Evolutionary conservation across 179 eudicot genomes (phyloP).

Genomic region (Heliamphora pulchella): DNA sequence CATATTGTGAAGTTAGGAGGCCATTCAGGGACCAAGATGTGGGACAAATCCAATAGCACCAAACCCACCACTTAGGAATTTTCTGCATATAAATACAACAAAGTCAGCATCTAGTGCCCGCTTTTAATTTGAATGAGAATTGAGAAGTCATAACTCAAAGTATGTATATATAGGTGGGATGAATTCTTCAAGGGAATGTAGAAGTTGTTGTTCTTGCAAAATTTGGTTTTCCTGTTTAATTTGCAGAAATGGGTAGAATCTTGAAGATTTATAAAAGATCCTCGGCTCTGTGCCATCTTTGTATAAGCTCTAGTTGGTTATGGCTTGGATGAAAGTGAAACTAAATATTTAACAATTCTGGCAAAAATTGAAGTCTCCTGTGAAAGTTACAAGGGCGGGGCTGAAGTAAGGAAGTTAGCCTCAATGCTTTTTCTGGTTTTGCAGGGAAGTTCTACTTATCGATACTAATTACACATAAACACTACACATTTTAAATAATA

Average conservation of each 20-base stretch:
- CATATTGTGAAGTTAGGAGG: slow-evolving; percentile 47
- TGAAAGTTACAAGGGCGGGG: not conserved
- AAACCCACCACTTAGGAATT: slow-evolving; percentile 55
- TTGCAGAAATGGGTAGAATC: not conserved
- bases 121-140: not conserved
- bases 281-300: not conserved
- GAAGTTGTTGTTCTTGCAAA: not conserved
- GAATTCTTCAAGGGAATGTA: not conserved
- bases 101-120: not conserved
- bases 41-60: slow-evolving; percentile 48
- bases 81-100: slow-evolving; percentile 29
- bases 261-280: not conserved
- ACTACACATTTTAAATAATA: not conserved
- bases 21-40: slow-evolving; percentile 52
- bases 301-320: not conserved
- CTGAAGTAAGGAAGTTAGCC: not conserved
- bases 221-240: not conserved
- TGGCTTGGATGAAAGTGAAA: not conserved
- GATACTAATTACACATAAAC: slow-evolving; percentile 2
- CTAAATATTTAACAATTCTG: not conserved
- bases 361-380: not conserved
- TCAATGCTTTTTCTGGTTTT: not conserved
- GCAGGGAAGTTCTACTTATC: not conserved
- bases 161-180: not conserved
- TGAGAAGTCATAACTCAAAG: not conserved